These are phyloP conservation scores for Ophiobolus disseminans DNA, from an alignment of 2,329 filamentous ascomycete genomes.

Conservation along the genomic window DNA sequence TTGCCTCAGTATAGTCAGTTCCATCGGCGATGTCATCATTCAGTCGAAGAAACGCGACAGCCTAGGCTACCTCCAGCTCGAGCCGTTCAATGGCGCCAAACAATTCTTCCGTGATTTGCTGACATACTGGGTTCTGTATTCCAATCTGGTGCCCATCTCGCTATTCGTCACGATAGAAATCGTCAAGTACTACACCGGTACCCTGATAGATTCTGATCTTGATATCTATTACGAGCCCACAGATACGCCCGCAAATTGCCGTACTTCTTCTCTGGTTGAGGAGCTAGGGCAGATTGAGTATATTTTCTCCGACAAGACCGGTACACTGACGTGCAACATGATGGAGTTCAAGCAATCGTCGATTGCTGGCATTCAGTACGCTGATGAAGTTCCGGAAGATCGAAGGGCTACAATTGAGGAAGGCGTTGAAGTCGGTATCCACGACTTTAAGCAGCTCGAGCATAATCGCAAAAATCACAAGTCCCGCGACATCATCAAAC, in stretches of 20 bases:
- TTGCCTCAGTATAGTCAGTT: conserved; percentile 84
- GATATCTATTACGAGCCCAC: conserved; percentile 98
- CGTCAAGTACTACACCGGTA: conserved; percentile 98
- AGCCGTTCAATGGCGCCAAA: conserved; percentile 67
- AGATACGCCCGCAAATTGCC: conserved; percentile 92
- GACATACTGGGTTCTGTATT: conserved; percentile 98
- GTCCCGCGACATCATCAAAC: conserved; percentile 70
- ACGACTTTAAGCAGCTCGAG: conserved; percentile 79
- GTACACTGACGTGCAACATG: conserved; percentile 95
- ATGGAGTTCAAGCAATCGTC: conserved; percentile 98
- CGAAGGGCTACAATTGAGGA: conserved; percentile 80
- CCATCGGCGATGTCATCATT: conserved; percentile 85
- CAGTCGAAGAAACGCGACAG: conserved; percentile 67
- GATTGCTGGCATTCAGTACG: conserved; percentile 93
- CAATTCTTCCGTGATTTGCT: conserved; percentile 94
- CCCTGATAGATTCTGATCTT: conserved; percentile 94
- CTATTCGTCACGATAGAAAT: conserved; percentile 97
- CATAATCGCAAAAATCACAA: conserved; percentile 71
- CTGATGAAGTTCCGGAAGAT: conserved; percentile 90
- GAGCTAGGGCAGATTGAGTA: conserved; percentile 98
- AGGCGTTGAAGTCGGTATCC: conserved; percentile 77
- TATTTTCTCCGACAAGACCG: conserved; percentile 98
- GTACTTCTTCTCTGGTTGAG: conserved; percentile 95
- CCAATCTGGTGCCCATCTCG: conserved; percentile 93
- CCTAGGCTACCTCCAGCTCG: conserved; percentile 75